Conservation (phyloP, 2,329 filamentous ascomycete genomes). For the Capronia americana region DNA sequence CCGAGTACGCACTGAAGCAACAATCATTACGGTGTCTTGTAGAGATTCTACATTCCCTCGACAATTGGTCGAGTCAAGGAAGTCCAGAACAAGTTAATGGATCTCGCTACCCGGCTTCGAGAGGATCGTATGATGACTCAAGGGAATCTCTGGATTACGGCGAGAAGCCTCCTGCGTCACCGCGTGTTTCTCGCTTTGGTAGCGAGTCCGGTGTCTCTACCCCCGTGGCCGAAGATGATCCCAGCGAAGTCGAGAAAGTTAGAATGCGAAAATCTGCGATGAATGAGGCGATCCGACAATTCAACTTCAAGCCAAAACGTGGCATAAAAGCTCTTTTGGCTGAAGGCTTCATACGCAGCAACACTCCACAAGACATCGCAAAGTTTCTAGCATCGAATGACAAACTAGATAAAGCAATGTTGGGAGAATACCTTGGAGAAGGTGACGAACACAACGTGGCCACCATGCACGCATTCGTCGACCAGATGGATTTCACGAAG, state of each 20-base stretch:
- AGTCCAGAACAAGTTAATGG: slow-evolving; percentile 56
- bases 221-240: slow-evolving; percentile 81
- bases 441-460: slow-evolving; percentile 92
- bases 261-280: slow-evolving; percentile 94
- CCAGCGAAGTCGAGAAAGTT: slow-evolving; percentile 89
- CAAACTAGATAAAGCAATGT: slow-evolving; percentile 84
- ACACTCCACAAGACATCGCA: slow-evolving; percentile 81
- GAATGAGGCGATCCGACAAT: slow-evolving; percentile 84
- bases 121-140: slow-evolving; percentile 64
- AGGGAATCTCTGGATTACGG: slow-evolving; percentile 75
- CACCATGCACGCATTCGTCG: slow-evolving; percentile 98
- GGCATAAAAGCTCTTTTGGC: slow-evolving; percentile 84
- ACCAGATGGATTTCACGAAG: slow-evolving; percentile 90
- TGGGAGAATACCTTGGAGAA: slow-evolving; percentile 94
- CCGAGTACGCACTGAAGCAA: slow-evolving; percentile 90
- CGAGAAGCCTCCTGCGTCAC: slow-evolving; percentile 63
- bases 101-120: slow-evolving; percentile 50
- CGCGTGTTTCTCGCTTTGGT: slow-evolving; percentile 62
- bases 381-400: slow-evolving; percentile 81
- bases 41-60: slow-evolving; percentile 84
- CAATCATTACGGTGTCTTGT: slow-evolving; percentile 87
- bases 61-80: slow-evolving; percentile 85
- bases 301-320: slow-evolving; percentile 97
- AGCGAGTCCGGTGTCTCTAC: slow-evolving; percentile 68
- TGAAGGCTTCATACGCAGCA: slow-evolving; percentile 84